Conservation (phyloP, 2,329 filamentous ascomycete species). For the Beauveria varroae region DNA sequence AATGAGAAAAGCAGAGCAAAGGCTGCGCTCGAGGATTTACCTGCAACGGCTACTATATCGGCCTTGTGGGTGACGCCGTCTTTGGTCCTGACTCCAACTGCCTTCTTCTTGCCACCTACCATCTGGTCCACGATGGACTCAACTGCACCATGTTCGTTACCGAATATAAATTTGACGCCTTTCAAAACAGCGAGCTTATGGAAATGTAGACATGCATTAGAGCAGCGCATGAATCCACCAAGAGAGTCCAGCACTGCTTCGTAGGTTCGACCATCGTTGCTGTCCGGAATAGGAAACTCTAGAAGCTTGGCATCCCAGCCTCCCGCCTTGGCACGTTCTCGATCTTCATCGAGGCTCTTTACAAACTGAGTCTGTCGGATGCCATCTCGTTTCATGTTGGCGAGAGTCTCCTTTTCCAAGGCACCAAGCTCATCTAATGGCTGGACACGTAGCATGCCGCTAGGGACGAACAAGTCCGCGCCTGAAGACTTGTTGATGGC, state of each 20-base stretch:
- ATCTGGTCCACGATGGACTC: constrained; percentile 17
- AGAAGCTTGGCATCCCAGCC: constrained; percentile 19
- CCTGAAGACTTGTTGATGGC: constrained; percentile 13
- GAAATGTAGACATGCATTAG: constrained; percentile 17
- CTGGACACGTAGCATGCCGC: constrained; percentile 22
- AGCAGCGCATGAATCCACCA: constrained; percentile 18
- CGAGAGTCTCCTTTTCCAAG: constrained; percentile 19
- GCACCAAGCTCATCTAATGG: constrained; percentile 15
- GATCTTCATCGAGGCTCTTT: constrained; percentile 15
- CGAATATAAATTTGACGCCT: constrained; percentile 21
- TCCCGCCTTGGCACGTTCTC: constrained; percentile 12
- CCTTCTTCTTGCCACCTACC: constrained; percentile 12
- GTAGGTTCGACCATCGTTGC: constrained; percentile 9
- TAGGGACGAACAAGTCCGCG: constrained; percentile 14
- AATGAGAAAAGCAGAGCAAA: background rate
- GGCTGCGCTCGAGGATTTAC: constrained; percentile 9
- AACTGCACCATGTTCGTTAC: constrained; percentile 18
- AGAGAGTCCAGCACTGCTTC: constrained; percentile 20
- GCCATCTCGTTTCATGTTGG: constrained; percentile 19
- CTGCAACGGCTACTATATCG: constrained; percentile 19
- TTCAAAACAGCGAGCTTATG: constrained; percentile 16
- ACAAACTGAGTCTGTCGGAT: constrained; percentile 19
- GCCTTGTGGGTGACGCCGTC: constrained; percentile 16
- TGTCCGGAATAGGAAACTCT: constrained; percentile 17
- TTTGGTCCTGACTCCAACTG: constrained; percentile 16